These are phyloP conservation scores for Acorus gramineus DNA, from an alignment of 106 monocot species.

Conservation along the genomic window DNA sequence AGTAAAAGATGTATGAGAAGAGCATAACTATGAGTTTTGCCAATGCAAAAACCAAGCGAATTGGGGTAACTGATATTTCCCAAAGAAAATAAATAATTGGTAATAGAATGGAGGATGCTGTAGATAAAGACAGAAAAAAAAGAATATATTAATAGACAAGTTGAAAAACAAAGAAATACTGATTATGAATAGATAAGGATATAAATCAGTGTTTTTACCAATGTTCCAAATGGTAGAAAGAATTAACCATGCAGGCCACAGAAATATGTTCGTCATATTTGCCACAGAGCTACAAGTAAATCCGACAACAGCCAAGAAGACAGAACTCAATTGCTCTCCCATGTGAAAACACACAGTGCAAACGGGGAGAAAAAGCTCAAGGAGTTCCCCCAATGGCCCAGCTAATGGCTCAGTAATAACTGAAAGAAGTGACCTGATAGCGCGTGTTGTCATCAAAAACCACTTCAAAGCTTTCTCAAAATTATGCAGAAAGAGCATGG, in stretches of 20 bases:
- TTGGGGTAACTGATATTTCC: conserved; percentile 54
- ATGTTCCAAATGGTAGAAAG: conserved; percentile 34
- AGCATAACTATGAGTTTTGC: conserved; percentile 31
- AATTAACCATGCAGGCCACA: conserved; percentile 71
- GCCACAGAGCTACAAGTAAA: conserved; percentile 34
- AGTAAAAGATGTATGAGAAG: conserved; percentile 23
- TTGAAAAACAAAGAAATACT: neutral
- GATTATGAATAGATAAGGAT: too few species aligned
- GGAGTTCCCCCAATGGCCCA: conserved; percentile 54
- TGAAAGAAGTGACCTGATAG: conserved; percentile 43
- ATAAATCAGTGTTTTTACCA: conserved; percentile 31
- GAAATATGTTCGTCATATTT: conserved; percentile 35
- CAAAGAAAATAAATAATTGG: conserved; percentile 54
- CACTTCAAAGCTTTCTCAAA: conserved; percentile 76
- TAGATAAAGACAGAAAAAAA: conserved; percentile 5
- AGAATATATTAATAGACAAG: neutral
- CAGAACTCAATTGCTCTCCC: conserved; percentile 34
- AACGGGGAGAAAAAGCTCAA: conserved; percentile 49
- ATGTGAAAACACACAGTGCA: conserved; percentile 58
- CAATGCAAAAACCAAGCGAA: conserved; percentile 39
- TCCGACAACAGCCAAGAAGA: conserved; percentile 38
- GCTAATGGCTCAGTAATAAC: conserved; percentile 55
- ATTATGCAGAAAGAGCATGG: conserved; percentile 96
- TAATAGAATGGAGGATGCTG: conserved; percentile 61
- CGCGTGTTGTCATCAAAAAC: conserved; percentile 51